A percentile compares a stretch with the other conserved stretches of the same genome.
These are phyloP conservation scores for Suhomyces choctaworum DNA, from an alignment of 1,139 yeast species.

Conservation along the genomic window DNA sequence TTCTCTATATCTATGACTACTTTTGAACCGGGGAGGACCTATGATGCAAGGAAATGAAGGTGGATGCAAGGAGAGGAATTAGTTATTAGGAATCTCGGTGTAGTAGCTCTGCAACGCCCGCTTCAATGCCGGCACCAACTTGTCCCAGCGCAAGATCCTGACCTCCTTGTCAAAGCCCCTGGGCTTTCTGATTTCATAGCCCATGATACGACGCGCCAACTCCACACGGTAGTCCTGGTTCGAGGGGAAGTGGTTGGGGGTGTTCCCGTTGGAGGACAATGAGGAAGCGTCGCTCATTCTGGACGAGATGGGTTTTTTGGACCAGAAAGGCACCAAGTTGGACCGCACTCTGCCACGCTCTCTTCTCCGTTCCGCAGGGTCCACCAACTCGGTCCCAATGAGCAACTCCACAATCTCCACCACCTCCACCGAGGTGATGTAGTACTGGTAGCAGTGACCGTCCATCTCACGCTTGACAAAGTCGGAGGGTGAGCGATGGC, in stretches of 20 bases:
- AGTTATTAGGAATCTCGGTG: slow-evolving; percentile 46
- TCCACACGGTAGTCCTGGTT: slow-evolving; percentile 53
- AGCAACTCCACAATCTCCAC: slow-evolving; percentile 62
- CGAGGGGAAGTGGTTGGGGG: slow-evolving; percentile 14
- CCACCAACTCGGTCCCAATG: slow-evolving; percentile 49
- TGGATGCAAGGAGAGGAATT: not conserved
- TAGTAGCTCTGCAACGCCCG: slow-evolving; percentile 67
- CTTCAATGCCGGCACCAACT: slow-evolving; percentile 56
- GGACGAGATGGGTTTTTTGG: slow-evolving; percentile 57
- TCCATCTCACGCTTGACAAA: slow-evolving; percentile 18
- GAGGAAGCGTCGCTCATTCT: slow-evolving; percentile 35
- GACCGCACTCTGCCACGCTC: slow-evolving; percentile 66
- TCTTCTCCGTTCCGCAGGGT: slow-evolving; percentile 52
- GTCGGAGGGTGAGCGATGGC: slow-evolving; percentile 3
- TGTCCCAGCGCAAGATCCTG: slow-evolving; percentile 61
- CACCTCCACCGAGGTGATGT: slow-evolving; percentile 66
- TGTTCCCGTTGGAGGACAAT: slow-evolving; percentile 8
- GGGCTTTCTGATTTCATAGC: slow-evolving; percentile 62
- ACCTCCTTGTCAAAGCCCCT: slow-evolving; percentile 70
- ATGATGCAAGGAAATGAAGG: no score
- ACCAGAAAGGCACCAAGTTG: slow-evolving; percentile 69
- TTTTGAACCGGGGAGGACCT: no score
- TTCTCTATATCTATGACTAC: no score
- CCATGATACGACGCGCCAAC: slow-evolving; percentile 64
- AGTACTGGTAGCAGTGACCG: slow-evolving; percentile 37